These are phyloP conservation scores for Kuraishia hungarica DNA, from an alignment of 805 yeast genomes.

Conservation along the genomic window DNA sequence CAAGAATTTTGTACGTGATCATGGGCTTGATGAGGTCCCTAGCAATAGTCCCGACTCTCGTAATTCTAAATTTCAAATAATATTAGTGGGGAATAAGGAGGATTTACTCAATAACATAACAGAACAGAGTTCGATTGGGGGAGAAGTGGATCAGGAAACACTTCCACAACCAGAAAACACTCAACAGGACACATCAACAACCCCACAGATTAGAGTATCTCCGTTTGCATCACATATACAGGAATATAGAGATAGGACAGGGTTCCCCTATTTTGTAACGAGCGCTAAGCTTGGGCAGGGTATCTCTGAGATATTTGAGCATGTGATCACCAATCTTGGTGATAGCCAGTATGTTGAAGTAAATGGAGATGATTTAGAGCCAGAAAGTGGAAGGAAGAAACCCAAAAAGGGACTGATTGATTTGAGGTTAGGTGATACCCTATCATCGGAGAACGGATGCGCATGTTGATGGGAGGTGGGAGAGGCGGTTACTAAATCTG, in stretches of 20 bases:
- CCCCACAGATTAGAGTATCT: constrained; percentile 8
- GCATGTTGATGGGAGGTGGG: neutral
- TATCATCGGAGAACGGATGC: neutral
- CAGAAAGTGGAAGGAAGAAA: neutral
- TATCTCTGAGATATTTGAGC: constrained; percentile 35
- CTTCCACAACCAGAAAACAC: neutral
- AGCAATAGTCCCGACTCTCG: constrained; percentile 3
- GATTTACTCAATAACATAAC: constrained; percentile 39
- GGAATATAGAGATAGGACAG: constrained; percentile 14
- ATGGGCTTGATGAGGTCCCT: constrained; percentile 10
- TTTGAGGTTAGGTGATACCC: neutral
- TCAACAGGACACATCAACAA: neutral
- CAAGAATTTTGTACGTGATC: constrained; percentile 18
- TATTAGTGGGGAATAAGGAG: constrained; percentile 74
- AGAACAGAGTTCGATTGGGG: neutral
- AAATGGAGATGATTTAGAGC: constrained; percentile 8
- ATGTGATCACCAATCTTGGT: constrained; percentile 18
- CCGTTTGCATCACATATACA: constrained; percentile 12
- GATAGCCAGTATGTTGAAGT: constrained; percentile 17
- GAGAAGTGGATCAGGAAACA: neutral
- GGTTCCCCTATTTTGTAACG: constrained; percentile 28
- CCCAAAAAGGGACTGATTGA: neutral
- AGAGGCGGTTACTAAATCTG: no score
- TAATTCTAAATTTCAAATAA: constrained; percentile 20
- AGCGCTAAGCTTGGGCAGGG: constrained; percentile 71